These are phyloP conservation scores for Daucus carota DNA, from an alignment of 129 eudicot species.

Conservation along the genomic window DNA sequence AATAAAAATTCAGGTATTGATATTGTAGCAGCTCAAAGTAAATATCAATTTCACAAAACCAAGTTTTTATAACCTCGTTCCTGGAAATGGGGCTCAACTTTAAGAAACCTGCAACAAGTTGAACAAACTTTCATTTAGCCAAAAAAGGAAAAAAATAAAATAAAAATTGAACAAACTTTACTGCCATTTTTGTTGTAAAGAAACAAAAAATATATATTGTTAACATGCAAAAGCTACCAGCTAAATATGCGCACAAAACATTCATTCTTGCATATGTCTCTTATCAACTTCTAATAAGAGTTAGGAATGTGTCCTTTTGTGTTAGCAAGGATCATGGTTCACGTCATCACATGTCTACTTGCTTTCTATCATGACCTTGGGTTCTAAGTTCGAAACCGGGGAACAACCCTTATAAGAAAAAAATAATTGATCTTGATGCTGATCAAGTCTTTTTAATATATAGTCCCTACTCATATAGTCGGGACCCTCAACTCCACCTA, in stretches of 20 bases:
- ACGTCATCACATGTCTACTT: background rate
- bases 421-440: no score
- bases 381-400: background rate
- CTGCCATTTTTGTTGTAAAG: background rate
- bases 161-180: constrained; percentile 6
- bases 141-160: no score
- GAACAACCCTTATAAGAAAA: background rate
- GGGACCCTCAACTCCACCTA: no score
- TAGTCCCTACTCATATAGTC: no score
- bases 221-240: background rate
- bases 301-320: background rate
- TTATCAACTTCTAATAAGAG: background rate
- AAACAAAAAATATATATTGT: background rate
- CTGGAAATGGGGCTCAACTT: constrained; percentile 4
- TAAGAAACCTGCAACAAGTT: background rate
- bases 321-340: background rate
- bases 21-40: constrained; percentile 1
- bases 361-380: background rate
- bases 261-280: background rate
- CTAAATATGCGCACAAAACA: background rate
- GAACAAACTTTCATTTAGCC: constrained; percentile 6
- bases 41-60: background rate
- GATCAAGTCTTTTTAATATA: no score
- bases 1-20: background rate
- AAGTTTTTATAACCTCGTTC: background rate